A percentile compares a stretch with the other conserved stretches of the same genome.
phyloP scores from a whole-genome alignment of 352 stramenopile genomes.

The Phytopythium boreale region DNA sequence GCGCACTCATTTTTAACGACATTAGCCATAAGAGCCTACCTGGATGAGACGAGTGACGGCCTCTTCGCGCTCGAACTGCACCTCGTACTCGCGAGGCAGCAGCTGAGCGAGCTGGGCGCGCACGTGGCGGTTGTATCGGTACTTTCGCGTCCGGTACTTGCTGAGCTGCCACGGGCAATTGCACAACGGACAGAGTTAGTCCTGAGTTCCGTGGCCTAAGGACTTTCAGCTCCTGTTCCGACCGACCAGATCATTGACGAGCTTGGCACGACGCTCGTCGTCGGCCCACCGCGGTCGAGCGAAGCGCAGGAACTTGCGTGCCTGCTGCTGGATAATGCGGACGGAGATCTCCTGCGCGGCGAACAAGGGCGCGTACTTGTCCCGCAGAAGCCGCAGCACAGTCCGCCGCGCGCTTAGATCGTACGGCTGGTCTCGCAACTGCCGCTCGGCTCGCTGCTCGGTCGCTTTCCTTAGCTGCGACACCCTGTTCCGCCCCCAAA shows the following conservation, averaged over 20 bases:
- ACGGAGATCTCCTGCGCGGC: constrained; percentile 52
- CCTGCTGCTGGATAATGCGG: constrained; percentile 39
- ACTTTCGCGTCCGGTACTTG: constrained; percentile 63
- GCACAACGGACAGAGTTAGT: background rate
- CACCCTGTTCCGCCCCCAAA: constrained; percentile 44
- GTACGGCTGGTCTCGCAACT: constrained; percentile 40
- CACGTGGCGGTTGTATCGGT: constrained; percentile 57
- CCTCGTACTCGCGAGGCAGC: constrained; percentile 43
- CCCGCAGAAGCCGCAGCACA: constrained; percentile 26
- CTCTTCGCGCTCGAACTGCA: constrained; percentile 43
- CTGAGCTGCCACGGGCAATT: constrained; percentile 17
- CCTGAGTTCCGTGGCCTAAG: background rate
- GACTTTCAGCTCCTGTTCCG: background rate
- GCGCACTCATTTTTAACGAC: no score
- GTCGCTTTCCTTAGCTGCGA: constrained; percentile 13
- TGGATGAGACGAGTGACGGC: constrained; percentile 29
- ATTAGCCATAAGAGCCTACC: no score
- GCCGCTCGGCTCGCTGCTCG: constrained; percentile 19
- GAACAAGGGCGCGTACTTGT: constrained; percentile 55
- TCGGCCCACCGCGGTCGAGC: constrained; percentile 43
- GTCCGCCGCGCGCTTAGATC: constrained; percentile 31
- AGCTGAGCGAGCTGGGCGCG: constrained; percentile 40
- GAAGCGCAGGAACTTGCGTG: constrained; percentile 37
- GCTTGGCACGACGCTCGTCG: constrained; percentile 23
- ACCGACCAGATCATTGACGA: constrained; percentile 43